Conservation (phyloP, 257 asterid species). For the Sherardia arvensis region DNA sequence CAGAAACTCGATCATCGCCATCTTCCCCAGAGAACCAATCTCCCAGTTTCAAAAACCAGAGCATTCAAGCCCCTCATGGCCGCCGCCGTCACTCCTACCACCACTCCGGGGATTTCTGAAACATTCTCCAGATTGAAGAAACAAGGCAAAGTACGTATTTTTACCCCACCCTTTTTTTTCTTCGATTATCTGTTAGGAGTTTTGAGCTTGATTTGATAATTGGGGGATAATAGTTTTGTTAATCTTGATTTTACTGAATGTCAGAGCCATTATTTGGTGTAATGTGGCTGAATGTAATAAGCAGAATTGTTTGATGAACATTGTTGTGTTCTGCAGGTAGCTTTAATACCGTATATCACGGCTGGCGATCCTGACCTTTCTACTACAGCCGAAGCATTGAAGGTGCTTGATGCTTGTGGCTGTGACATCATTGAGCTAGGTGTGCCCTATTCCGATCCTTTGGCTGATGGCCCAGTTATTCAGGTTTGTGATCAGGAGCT, state of each 20-base stretch:
- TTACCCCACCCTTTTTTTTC: neutral
- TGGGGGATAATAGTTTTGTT: neutral
- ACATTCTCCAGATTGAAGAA: constrained; percentile 54
- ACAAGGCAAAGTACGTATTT: constrained; percentile 50
- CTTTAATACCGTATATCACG: constrained; percentile 74
- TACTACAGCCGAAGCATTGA: constrained; percentile 74
- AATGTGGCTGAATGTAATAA: constrained; percentile 2
- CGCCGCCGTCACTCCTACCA: constrained; percentile 39
- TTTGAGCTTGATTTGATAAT: neutral
- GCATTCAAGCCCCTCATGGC: constrained; percentile 43
- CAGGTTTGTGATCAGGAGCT: constrained; percentile 35
- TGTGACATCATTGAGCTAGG: constrained; percentile 83
- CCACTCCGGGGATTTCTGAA: constrained; percentile 45
- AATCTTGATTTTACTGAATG: neutral
- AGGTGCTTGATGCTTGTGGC: constrained; percentile 75
- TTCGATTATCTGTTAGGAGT: neutral
- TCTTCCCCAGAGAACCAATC: constrained; percentile 14
- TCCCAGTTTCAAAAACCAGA: constrained; percentile 10
- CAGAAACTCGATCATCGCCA: constrained; percentile 11
- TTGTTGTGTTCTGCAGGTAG: constrained; percentile 50
- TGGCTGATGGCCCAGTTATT: constrained; percentile 95
- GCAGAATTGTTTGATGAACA: constrained; percentile 6
- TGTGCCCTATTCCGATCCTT: constrained; percentile 87
- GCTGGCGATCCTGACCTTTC: constrained; percentile 91
- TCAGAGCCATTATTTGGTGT: neutral